Percentiles rank a stretch among this genome's conserved stretches.
phyloP scores from a whole-genome alignment of 2,329 filamentous ascomycete genomes.

The Eutypa lata region DNA sequence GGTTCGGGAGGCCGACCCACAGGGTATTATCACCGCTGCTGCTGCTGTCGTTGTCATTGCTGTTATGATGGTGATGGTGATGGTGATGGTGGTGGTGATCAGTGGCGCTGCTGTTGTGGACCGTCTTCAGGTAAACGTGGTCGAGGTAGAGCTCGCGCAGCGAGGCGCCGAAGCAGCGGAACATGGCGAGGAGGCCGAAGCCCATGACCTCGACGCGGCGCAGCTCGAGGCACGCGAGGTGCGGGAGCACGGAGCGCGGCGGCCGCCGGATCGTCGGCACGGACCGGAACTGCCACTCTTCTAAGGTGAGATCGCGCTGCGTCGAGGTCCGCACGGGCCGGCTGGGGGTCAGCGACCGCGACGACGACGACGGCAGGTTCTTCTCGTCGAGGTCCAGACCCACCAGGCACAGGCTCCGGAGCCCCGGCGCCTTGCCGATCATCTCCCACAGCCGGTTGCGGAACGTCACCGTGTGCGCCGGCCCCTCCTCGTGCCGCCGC shows the following conservation, averaged over 20 bases:
- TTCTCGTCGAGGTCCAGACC: slow-evolving; percentile 41
- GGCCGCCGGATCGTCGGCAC: slow-evolving; percentile 29
- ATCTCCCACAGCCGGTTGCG: slow-evolving; percentile 47
- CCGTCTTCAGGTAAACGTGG: slow-evolving; percentile 42
- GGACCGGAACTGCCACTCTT: slow-evolving; percentile 38
- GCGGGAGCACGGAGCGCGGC: slow-evolving; percentile 32
- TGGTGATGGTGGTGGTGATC: too few relatives aligned
- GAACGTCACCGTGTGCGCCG: slow-evolving; percentile 34
- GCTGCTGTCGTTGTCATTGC: slow-evolving; percentile 30
- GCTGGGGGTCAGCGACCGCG: slow-evolving; percentile 35
- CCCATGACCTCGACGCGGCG: slow-evolving; percentile 38
- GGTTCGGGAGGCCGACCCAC: slow-evolving; percentile 45
- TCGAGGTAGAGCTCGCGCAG: slow-evolving; percentile 44
- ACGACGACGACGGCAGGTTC: slow-evolving; percentile 10
- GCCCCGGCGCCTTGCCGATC: slow-evolving; percentile 40
- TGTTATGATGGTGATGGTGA: too few relatives aligned
- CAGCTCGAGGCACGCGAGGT: slow-evolving; percentile 42
- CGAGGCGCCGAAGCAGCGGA: slow-evolving; percentile 33
- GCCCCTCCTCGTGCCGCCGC: slow-evolving; percentile 40
- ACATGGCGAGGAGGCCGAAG: slow-evolving; percentile 31
- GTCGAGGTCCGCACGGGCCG: slow-evolving; percentile 35
- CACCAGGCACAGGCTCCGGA: slow-evolving; percentile 46
- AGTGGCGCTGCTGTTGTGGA: slow-evolving; percentile 32
- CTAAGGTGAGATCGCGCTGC: slow-evolving; percentile 30
- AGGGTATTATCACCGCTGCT: slow-evolving; percentile 32